Conservation (phyloP, 2,329 filamentous ascomycete species). For the Lasiodiplodia hormozganensis region DNA sequence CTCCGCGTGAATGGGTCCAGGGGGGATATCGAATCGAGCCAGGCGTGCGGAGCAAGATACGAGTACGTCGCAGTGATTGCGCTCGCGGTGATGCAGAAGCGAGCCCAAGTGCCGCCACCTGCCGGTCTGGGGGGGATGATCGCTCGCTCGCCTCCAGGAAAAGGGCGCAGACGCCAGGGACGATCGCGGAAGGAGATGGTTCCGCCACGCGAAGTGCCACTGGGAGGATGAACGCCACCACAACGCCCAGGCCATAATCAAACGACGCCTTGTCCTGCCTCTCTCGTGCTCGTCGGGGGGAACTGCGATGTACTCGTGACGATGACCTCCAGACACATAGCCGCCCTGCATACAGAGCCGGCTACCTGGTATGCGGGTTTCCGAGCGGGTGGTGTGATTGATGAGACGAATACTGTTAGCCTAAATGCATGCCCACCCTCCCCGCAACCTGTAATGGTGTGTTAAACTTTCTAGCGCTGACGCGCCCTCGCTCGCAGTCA, state of each 20-base stretch:
- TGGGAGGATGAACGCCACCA: background rate
- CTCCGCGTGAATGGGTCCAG: no score
- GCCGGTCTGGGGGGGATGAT: background rate
- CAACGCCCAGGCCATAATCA: background rate
- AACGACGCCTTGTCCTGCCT: background rate
- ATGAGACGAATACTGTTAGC: background rate
- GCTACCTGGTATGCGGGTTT: background rate
- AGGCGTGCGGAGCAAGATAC: background rate
- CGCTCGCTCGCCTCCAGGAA: background rate
- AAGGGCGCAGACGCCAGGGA: background rate
- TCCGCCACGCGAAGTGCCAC: background rate
- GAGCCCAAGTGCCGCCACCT: background rate
- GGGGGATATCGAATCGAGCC: background rate
- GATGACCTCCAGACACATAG: background rate
- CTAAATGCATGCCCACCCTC: background rate
- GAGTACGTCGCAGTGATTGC: background rate
- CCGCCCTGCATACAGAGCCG: background rate
- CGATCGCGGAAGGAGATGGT: background rate
- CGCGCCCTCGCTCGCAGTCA: background rate
- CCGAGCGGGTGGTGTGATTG: background rate
- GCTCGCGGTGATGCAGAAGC: background rate
- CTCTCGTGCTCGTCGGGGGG: background rate
- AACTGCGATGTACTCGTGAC: background rate
- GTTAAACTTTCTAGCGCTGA: background rate
- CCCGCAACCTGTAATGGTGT: background rate